A percentile compares a stretch with the other conserved stretches of the same genome.
phyloP scores from a whole-genome alignment of 2,329 filamentous ascomycete species.

The Hymenoscyphus scutula region DNA sequence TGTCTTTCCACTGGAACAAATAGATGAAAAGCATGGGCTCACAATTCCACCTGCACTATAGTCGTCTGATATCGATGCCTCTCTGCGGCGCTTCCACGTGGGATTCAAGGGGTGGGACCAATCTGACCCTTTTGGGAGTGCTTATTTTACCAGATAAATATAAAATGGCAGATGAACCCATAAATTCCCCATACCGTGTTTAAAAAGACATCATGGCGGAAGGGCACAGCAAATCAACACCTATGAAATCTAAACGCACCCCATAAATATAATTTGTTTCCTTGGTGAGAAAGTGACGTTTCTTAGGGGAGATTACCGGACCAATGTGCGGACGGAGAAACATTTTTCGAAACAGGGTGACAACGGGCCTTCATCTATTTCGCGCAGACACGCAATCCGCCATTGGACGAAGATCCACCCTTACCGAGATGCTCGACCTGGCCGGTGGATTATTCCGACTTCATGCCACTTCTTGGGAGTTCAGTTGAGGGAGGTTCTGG shows the following conservation, averaged over 20 bases:
- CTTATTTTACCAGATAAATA: constrained; percentile 15
- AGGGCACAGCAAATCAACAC: background rate
- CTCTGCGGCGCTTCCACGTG: background rate
- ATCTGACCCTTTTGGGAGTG: background rate
- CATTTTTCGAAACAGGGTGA: constrained; percentile 15
- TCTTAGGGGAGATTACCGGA: background rate
- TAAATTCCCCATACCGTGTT: constrained; percentile 7
- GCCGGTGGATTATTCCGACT: background rate
- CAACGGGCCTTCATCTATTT: background rate
- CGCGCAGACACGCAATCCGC: background rate
- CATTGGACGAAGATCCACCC: background rate
- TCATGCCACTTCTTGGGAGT: background rate
- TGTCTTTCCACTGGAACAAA: background rate
- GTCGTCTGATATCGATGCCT: background rate
- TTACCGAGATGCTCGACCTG: background rate
- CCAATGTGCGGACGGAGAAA: constrained; percentile 8
- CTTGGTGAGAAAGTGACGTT: constrained; percentile 2
- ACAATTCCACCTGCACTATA: background rate
- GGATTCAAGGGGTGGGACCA: background rate
- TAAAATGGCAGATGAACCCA: constrained; percentile 6
- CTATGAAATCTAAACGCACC: background rate
- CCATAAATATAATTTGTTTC: constrained; percentile 10
- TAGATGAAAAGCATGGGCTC: background rate
- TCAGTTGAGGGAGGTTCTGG: too few relatives aligned
- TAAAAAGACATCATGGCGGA: background rate